Evolutionary conservation across 2,329 filamentous ascomycete genomes (phyloP).

Genomic region (Lecanosticta acicola): DNA sequence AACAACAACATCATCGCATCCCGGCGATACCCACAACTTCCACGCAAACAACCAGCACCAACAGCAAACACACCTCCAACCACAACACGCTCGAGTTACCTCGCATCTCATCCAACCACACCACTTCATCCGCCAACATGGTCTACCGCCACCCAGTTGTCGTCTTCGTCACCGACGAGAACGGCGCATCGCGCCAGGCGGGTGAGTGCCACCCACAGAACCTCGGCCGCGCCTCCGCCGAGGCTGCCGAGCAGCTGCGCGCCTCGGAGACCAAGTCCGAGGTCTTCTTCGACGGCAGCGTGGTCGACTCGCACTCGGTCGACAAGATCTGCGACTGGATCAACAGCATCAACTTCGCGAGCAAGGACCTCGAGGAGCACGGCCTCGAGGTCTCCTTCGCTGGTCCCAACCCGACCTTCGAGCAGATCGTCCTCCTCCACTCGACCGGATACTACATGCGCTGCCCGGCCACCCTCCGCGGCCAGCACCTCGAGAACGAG

Average conservation of each 20-base stretch:
- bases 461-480: background rate
- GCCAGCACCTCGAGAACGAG: background rate
- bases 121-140: too few species aligned
- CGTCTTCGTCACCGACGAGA: background rate
- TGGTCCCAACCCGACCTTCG: background rate
- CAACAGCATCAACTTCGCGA: background rate
- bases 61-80: too few species aligned
- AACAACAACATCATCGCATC: too few species aligned
- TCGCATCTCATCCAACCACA: too few species aligned
- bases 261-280: background rate
- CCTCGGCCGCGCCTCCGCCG: background rate
- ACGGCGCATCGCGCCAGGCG: background rate
- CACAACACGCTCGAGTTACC: too few species aligned
- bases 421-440: background rate
- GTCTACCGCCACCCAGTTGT: too few species aligned
- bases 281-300: background rate
- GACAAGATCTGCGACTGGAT: background rate
- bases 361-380: background rate
- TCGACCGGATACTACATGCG: background rate
- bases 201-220: background rate
- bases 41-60: too few species aligned
- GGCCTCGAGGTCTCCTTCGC: background rate
- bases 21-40: too few species aligned
- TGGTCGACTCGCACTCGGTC: background rate
- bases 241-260: background rate